Base-by-base conservation (phyloP, 305 asterid species). In the Fraxinus sp. region DNA sequence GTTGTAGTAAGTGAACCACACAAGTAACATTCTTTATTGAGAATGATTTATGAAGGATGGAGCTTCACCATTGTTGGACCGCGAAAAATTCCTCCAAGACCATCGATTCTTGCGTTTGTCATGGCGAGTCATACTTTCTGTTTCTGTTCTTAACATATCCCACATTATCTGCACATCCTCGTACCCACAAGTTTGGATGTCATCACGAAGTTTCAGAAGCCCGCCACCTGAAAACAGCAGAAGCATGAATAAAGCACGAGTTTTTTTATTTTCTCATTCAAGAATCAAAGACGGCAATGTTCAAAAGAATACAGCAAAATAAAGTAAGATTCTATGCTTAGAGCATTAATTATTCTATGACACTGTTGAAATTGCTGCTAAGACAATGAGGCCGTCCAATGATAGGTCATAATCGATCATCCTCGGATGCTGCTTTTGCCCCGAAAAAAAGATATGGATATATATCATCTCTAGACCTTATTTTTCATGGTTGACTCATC, bases 81-180 rank as follows among this genome's bases (percentile, higher is more conserved):
- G 86, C 14, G 77, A 84, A 70, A 88, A 86, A 66, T 79, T 80
- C 80, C 91, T 90, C 91, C 91, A 88, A 35, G 87, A 84, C 46
- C 88, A 87, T 36, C 89, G 57, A 71, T 84, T 85, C 77, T 88
- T 88, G 57, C 83, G 88, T 83, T 84, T 87, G 14, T 83, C 72
- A 74, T 80, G 89, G 77, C 70, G 85, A 75, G 89, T 77, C 74
- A 83, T 79, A 84, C 80, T 43, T 77, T 85, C 87, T 10, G 91
- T 80, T 52, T 90, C 93, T 1, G 86, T 80, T 83, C 83, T 87
- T 64, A 90, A 87, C 93, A 90, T 90, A 74, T 90, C 92, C 93
- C 93, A 90, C 93, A 90, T 90, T 80, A 90, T 91, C 81, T 90
- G 92, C 16, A 89, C 90, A 77, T 90, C 93, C 83, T 87, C 88